Base-by-base conservation (phyloP, 2,329 filamentous ascomycete genomes). In the Sarocladiaceae sp. region DNA sequence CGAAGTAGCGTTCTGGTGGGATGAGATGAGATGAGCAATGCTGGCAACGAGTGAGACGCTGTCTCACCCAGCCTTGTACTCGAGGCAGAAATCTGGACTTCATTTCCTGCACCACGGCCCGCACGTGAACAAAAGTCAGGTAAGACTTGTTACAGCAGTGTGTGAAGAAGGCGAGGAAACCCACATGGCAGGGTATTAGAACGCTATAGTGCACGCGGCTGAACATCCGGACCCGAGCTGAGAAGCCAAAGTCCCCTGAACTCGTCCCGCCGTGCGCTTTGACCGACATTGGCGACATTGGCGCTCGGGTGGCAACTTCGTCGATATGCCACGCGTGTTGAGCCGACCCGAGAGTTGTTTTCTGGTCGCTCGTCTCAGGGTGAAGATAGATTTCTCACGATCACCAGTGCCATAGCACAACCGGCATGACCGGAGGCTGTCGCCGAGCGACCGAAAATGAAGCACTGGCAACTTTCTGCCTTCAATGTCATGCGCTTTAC, bases 201-300 rank as follows among this genome's bases (percentile, higher is more conserved):
- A 39, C 9, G 13, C 9, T 18, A 27, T 29, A 41, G 34, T 16
- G 37, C 20, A 23, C n/a, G 12, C 37, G 37, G 37, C n/a, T 27
- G 37, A 21, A 6, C 19, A 39, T 29, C 37, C 37, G 37, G 19
- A 27, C 37, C 37, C 37, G 37, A 41, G 37, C 37, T 27, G 37
- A 41, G 37, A n/a, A 41, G 37, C 37, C 15, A 16, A 41, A 41
- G 19, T 41, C 24, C 18, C 37, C 37, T 41, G 23, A 23, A 13
- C 24, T n/a, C 9, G n/a, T 41, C 23, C n/a, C 23, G 23, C 37
- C n/a, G 13, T 18, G 37, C 21, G n/a, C n/a, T n/a, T n/a, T n/a
- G n/a, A n/a, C n/a, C n/a, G n/a, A n/a, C 21, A 15, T 18, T 16
- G 23, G 23, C 34, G 9, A 15, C 12, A 6, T 18, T 41, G 10